Evolutionary conservation across 495 filamentous ascomycete species (phyloP).

Genomic region (Trichoderma parareesei): DNA sequence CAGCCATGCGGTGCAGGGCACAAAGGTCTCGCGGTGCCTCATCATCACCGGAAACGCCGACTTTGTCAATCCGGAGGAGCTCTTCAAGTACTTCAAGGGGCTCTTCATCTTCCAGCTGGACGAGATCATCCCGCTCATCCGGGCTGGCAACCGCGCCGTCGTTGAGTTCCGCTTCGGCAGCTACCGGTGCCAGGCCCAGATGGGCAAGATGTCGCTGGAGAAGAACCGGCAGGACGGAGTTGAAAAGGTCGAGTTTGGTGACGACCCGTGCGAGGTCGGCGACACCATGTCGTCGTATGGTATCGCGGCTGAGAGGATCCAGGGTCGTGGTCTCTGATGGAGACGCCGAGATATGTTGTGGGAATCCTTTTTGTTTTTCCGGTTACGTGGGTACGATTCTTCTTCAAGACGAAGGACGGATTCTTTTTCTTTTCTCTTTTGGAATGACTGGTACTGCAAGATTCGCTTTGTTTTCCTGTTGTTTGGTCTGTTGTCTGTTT

Average conservation of each 20-base stretch:
- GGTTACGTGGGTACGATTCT: too few species aligned
- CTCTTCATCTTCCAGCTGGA: conserved; percentile 25
- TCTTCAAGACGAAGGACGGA: too few species aligned
- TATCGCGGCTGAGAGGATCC: neutral
- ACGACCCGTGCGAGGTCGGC: conserved; percentile 25
- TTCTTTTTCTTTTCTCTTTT: neutral
- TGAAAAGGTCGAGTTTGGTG: conserved; percentile 14
- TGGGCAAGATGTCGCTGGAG: conserved; percentile 26
- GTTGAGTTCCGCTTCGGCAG: conserved; percentile 35
- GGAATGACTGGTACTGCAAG: neutral
- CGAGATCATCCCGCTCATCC: conserved; percentile 11
- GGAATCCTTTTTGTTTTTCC: too few species aligned
- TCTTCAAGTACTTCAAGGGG: conserved; percentile 18
- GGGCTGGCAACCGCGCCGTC: neutral
- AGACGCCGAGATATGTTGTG: neutral
- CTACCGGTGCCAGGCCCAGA: conserved; percentile 35
- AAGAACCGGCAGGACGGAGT: conserved; percentile 35
- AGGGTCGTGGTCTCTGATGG: neutral
- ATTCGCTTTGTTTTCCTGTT: neutral
- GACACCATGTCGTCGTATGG: conserved; percentile 6
- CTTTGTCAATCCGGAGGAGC: conserved; percentile 17
- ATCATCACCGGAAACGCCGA: neutral
- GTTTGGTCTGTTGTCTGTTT: neutral
- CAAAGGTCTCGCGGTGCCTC: conserved; percentile 4
- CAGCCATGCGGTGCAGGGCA: neutral